A percentile compares a stretch with the other conserved stretches of the same genome.
phyloP scores from a whole-genome alignment of 164 flowering plant species.

The Vitis labrusca region DNA sequence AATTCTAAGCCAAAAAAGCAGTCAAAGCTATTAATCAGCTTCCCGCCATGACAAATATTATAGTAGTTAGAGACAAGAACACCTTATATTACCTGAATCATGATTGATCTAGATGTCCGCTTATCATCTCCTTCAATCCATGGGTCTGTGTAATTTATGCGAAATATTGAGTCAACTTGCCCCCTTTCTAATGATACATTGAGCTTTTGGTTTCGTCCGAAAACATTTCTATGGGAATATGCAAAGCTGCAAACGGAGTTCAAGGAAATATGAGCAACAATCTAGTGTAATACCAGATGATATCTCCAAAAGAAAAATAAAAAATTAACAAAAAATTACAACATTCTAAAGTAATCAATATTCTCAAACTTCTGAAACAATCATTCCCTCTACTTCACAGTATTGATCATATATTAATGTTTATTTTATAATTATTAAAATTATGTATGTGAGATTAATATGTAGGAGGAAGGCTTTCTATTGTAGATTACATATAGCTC shows the following conservation, averaged over 20 bases:
- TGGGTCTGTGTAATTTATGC: constrained; percentile 90
- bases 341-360: too few relatives aligned
- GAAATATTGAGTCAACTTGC: constrained; percentile 88
- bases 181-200: constrained; percentile 95
- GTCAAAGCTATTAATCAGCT: not conserved
- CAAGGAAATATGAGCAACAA: constrained; percentile 8
- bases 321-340: too few relatives aligned
- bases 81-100: constrained; percentile 67
- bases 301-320: not conserved
- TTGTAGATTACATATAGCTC: too few relatives aligned
- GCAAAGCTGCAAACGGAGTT: constrained; percentile 75
- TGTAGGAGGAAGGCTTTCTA: too few relatives aligned
- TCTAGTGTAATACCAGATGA: not conserved
- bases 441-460: too few relatives aligned
- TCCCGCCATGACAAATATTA: not conserved
- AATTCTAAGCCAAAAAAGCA: constrained; percentile 50
- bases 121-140: constrained; percentile 99
- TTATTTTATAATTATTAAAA: too few relatives aligned
- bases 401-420: too few relatives aligned
- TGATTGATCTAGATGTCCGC: constrained; percentile 85
- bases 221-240: constrained; percentile 89
- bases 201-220: constrained; percentile 92
- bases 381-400: too few relatives aligned
- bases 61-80: not conserved
- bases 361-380: too few relatives aligned